Evolutionary conservation across 148 eudicot species (phyloP).

Genomic region (Fagopyrum homotropicum): DNA sequence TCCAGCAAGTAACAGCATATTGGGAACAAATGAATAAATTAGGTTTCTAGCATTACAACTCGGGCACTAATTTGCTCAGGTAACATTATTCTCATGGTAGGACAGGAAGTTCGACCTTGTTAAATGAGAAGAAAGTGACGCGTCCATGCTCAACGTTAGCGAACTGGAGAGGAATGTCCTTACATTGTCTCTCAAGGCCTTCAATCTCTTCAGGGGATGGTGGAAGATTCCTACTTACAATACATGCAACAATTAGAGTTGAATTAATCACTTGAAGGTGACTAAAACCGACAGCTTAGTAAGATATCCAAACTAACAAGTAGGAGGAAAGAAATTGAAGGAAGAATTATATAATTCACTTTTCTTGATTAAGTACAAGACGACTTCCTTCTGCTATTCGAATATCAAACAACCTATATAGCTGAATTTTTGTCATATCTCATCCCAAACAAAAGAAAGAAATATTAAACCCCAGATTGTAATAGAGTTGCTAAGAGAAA

Average conservation of each 20-base stretch:
- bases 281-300: neutral
- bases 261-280: neutral
- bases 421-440: neutral
- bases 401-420: neutral
- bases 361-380: neutral
- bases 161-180: conserved; percentile 45
- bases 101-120: conserved; percentile 49
- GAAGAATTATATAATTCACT: neutral
- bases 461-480: neutral
- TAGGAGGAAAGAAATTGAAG: neutral
- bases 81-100: conserved; percentile 32
- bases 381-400: neutral
- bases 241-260: neutral
- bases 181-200: conserved; percentile 49
- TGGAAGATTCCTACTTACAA: conserved; percentile 40
- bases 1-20: neutral
- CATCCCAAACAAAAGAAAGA: neutral
- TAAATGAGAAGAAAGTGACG: conserved; percentile 65
- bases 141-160: conserved; percentile 68
- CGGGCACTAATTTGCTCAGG: neutral
- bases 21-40: neutral
- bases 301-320: neutral
- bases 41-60: neutral
- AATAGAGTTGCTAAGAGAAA: neutral
- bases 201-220: conserved; percentile 53